phyloP scores from a whole-genome alignment of 345 rosid genomes.

The Ceriops zippeliana region DNA sequence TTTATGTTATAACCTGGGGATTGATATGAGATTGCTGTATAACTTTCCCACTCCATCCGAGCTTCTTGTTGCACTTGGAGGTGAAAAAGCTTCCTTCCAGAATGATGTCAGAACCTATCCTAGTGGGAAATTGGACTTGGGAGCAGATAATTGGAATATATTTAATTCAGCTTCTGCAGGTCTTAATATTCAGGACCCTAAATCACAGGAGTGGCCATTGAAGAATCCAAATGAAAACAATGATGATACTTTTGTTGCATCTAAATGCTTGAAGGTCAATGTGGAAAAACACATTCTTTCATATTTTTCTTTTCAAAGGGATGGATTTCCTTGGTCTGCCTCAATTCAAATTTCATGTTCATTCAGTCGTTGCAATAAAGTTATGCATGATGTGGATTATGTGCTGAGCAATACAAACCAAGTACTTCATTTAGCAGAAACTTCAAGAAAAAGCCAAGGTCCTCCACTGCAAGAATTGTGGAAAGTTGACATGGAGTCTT shows the following conservation, averaged over 20 bases:
- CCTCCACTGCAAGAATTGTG: slow-evolving; percentile 53
- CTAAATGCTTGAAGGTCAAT: slow-evolving; percentile 56
- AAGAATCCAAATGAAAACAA: slow-evolving; percentile 22
- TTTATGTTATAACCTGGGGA: slow-evolving; percentile 71
- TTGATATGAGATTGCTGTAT: slow-evolving; percentile 74
- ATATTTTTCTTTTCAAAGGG: slow-evolving; percentile 17
- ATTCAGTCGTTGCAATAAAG: slow-evolving; percentile 77
- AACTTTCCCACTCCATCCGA: slow-evolving; percentile 63
- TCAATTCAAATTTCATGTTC: slow-evolving; percentile 40
- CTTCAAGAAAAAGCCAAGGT: slow-evolving; percentile 38
- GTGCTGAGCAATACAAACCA: slow-evolving; percentile 21
- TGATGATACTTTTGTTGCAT: slow-evolving; percentile 17
- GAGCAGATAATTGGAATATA: slow-evolving; percentile 27
- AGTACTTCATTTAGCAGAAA: slow-evolving; percentile 36
- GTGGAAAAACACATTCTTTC: slow-evolving; percentile 20
- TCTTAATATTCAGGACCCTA: slow-evolving; percentile 20
- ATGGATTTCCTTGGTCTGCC: slow-evolving; percentile 38
- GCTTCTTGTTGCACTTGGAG: slow-evolving; percentile 51
- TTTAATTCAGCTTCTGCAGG: slow-evolving; percentile 25
- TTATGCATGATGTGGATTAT: slow-evolving; percentile 36
- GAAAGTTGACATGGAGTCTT: slow-evolving; percentile 86
- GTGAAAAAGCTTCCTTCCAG: slow-evolving; percentile 30
- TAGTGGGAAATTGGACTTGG: slow-evolving; percentile 26
- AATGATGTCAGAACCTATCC: slow-evolving; percentile 23
- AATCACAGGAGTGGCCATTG: slow-evolving; percentile 21